phyloP scores from a whole-genome alignment of 768 basidiomycete genomes.

The Lentinus brumalis region DNA sequence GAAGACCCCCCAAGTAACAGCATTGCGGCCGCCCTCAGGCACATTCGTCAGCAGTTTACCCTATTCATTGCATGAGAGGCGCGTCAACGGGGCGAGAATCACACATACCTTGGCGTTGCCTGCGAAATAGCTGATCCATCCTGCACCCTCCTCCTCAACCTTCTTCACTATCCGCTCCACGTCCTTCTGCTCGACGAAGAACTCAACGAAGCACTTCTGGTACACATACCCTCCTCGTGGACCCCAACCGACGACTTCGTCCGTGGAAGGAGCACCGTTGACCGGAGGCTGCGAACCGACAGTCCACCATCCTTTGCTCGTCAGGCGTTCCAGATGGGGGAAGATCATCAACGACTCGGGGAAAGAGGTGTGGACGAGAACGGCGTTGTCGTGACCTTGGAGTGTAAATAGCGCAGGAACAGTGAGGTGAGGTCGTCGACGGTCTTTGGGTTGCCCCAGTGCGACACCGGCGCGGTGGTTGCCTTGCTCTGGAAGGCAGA shows the following conservation, averaged over 20 bases:
- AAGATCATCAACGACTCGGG: constrained; percentile 82
- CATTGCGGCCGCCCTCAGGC: constrained; percentile 77
- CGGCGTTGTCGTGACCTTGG: constrained; percentile 74
- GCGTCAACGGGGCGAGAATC: background rate
- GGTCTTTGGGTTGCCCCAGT: constrained; percentile 77
- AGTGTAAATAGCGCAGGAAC: constrained; percentile 80
- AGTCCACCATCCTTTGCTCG: constrained; percentile 88
- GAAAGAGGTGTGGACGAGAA: constrained; percentile 86
- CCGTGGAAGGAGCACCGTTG: constrained; percentile 73
- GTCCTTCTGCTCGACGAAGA: constrained; percentile 72
- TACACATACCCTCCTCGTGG: constrained; percentile 92
- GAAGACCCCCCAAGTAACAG: constrained; percentile 99
- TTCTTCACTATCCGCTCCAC: constrained; percentile 61
- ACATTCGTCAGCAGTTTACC: constrained; percentile 84
- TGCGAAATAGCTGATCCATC: constrained; percentile 85
- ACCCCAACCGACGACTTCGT: constrained; percentile 90
- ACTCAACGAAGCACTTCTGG: constrained; percentile 98
- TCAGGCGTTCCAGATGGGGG: constrained; percentile 73
- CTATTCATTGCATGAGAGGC: constrained; percentile 36
- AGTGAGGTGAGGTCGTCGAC: constrained; percentile 72
- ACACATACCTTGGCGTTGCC: constrained; percentile 68
- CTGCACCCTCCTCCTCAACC: constrained; percentile 53
- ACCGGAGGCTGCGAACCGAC: constrained; percentile 96
- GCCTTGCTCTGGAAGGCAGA: constrained; percentile 64
- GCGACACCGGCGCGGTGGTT: constrained; percentile 57